Base-by-base conservation (phyloP, 352 stramenopile species). In the Aphanomyces stellatus region DNA sequence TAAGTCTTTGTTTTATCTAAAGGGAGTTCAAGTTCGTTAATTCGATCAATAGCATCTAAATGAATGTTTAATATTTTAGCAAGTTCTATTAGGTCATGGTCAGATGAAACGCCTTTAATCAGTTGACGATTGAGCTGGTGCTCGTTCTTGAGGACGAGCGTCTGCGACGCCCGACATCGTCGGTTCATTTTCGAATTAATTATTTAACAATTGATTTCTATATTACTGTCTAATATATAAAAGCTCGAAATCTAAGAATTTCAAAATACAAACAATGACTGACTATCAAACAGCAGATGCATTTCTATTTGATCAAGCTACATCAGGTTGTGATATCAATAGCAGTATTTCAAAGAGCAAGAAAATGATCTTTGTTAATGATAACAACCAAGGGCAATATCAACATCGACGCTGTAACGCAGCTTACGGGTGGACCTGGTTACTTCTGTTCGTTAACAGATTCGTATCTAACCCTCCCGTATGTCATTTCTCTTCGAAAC, bases 301-400 rank as follows among this genome's bases (percentile, higher is more conserved):
- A 57, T 65, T 35, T 41, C 30, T 65, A 11, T 46, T 28, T 25
- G 41, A 65, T 63, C 34, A 65, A 65, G 59, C 35, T 37, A 30
- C 22, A 22, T 57, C 13, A 46, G n/a, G 37, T 8, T 33, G 19
- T 33, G 49, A 57, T 13, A 7, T 8, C 13, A 15, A 31, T 49
- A 59, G 5, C 8, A 55, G 13, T 41, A 11, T 65, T 15, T 57
- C 59, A 17, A 51, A 31, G 8, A 25, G 15, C 24, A 65, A 65
- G 46, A 31, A 34, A 25, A 22, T 65, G 7, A 22, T 40, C 7
- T 53, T 8, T 19, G 59, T 65, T 10, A 42, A 25, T 17, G 70
- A 74, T 57, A 17, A 37, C 5, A 74, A 74, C 49, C 65, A 72
- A 57, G 64, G 64, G 22, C 66, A 49, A 13, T 74, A 74, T 35